Evolutionary conservation across 108 stramenopile genomes (phyloP), one percentile per base, ranked within the genome.

Genomic region (Pseudonitzschia multiseries): DNA sequence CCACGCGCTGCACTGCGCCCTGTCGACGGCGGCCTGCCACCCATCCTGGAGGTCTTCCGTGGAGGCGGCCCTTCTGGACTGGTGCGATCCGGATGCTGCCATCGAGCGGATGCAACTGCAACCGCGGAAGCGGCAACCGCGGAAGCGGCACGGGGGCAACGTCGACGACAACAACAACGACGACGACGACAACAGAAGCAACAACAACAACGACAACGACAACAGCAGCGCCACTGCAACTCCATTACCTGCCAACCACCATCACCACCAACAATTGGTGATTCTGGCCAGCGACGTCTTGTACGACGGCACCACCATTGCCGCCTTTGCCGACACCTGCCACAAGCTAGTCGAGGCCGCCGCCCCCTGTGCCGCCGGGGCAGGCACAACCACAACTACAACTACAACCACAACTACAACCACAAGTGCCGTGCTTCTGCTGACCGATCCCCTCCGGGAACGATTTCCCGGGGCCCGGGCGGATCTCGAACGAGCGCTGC

Each of bases 1-100:
- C 9, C 80, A 75, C 64, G 84, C 84, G 2, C 43, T 85, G 50
- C 84, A 85, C 31, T 85, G 84, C 54, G 84, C 64, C 12, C 71
- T 85, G 75, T 53, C 84, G 4, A 80, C 79, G 54, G 84, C 84
- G 2, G 67, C 76, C 0, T 54, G 68, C 33, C 80, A 85, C 57
- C 40, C 65, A 0, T 26, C 77, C n/a, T 54, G 67, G 1, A 80
- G 51, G 0, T 75, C 60, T 0, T 57, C 71, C 0, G 75, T 59
- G 15, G 15, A 59, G 29, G 57, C 24, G 21, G 57, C 29, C 28
- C 21, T 59, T 8, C 29, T 59, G 57, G 57, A 59, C 27, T 59
- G 57, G 57, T 59, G 24, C 29, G 26, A 59, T 59, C 26, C 57
- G 4, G 24, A 0, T 54, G 14, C 0, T 8, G 53, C n/a, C 8